Evolutionary conservation across 140 eudicot genomes (phyloP).

Genomic region (Bidens hawaiensis): DNA sequence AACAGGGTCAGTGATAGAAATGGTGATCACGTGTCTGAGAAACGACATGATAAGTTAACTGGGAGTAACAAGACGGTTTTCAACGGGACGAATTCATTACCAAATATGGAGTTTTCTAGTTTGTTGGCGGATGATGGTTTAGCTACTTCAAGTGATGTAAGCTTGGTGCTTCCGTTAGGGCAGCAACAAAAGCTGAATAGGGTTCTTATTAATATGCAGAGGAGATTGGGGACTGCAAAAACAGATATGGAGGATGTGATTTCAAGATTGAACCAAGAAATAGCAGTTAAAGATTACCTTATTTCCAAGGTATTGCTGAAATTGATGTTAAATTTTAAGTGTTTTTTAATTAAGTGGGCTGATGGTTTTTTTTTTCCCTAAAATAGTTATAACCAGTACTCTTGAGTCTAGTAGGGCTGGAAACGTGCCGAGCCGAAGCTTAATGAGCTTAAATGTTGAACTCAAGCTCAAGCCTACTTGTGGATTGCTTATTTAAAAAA

Average conservation of each 20-base stretch:
- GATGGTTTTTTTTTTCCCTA: neutral
- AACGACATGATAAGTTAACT: slow-evolving; percentile 33
- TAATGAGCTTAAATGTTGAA: no score
- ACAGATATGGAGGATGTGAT: slow-evolving; percentile 98
- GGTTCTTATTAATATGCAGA: slow-evolving; percentile 70
- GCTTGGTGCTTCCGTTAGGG: slow-evolving; percentile 62
- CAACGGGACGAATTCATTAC: slow-evolving; percentile 52
- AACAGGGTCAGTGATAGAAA: slow-evolving; percentile 28
- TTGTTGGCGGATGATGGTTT: slow-evolving; percentile 31
- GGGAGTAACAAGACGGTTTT: slow-evolving; percentile 48
- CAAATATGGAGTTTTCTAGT: slow-evolving; percentile 47
- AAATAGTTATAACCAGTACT: no score
- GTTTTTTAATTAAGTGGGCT: neutral
- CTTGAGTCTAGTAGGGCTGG: no score
- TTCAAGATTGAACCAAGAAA: slow-evolving; percentile 87
- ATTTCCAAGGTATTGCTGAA: slow-evolving; percentile 62
- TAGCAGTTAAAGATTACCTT: slow-evolving; percentile 92
- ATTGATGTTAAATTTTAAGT: neutral
- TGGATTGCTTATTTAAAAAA: no score
- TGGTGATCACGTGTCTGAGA: slow-evolving; percentile 34
- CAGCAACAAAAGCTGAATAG: slow-evolving; percentile 73
- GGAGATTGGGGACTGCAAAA: slow-evolving; percentile 84
- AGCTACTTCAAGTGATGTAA: slow-evolving; percentile 33
- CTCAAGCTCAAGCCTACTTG: no score
- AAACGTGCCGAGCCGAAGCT: no score